phyloP scores from a whole-genome alignment of 2,329 filamentous ascomycete genomes.

The Alternaria brassicicola region DNA sequence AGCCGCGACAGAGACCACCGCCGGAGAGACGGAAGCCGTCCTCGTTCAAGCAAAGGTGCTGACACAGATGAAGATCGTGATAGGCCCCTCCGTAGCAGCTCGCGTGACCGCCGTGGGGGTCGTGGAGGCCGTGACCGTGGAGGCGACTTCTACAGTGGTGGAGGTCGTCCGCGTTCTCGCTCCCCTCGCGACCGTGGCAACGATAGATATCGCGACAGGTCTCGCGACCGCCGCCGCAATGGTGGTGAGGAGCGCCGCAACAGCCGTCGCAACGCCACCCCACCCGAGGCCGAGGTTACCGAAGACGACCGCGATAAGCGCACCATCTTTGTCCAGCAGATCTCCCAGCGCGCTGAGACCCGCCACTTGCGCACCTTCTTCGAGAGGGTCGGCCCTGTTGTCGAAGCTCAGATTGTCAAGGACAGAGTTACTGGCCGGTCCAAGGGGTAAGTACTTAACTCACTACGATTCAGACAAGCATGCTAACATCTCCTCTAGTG shows the following conservation, averaged over 20 bases:
- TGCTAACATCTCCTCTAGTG: slow-evolving; percentile 64
- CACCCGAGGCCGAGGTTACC: slow-evolving; percentile 73
- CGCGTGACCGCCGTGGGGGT: slow-evolving; percentile 37
- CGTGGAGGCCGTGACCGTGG: slow-evolving; percentile 34
- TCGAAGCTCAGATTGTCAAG: slow-evolving; percentile 98
- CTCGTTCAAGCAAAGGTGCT: slow-evolving; percentile 43
- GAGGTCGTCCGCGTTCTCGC: slow-evolving; percentile 46
- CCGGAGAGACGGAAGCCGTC: slow-evolving; percentile 39
- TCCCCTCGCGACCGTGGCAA: slow-evolving; percentile 51
- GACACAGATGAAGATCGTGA: slow-evolving; percentile 49
- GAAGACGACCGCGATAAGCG: slow-evolving; percentile 96
- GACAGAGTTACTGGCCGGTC: slow-evolving; percentile 95
- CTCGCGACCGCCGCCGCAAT: slow-evolving; percentile 54
- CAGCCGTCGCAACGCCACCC: slow-evolving; percentile 49
- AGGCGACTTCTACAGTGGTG: slow-evolving; percentile 50
- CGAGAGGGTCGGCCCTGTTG: slow-evolving; percentile 90
- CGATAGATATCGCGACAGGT: slow-evolving; percentile 52
- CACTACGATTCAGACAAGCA: neutral
- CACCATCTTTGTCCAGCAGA: slow-evolving; percentile 97
- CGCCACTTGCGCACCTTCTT: slow-evolving; percentile 95
- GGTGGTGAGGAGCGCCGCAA: slow-evolving; percentile 54
- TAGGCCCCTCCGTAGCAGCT: slow-evolving; percentile 35
- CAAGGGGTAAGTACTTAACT: slow-evolving; percentile 75
- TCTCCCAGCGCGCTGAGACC: slow-evolving; percentile 89
- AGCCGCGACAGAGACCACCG: slow-evolving; percentile 42